Base-by-base conservation (phyloP, 192 early-diverging fungal genomes). In the Entomortierella beljakovae region DNA sequence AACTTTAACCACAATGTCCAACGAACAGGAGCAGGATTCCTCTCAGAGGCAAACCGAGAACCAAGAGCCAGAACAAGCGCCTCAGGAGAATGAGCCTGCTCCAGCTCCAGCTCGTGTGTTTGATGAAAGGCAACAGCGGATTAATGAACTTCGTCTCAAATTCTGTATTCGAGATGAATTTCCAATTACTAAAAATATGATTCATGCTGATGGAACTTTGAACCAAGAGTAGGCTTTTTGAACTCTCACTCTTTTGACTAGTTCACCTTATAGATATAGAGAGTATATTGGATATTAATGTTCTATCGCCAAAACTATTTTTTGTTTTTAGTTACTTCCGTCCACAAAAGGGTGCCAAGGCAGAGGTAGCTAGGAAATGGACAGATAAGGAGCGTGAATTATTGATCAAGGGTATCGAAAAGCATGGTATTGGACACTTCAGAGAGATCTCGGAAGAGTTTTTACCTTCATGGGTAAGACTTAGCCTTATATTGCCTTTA, bases 351-450 rank as follows among this genome's bases (percentile, higher is more conserved):
- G 92, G 83, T 29, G 71, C 85, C 4, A 77, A 82, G 57, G 63
- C 72, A 37, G 90, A 84, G 56, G 57, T 69, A 33, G 82, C 69
- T 43, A 87, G 94, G 52, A 93, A 94, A 80, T 96, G 94, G 94
- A 93, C 90, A 18, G 94, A 94, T 4, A 87, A 87, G n/a, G 93
- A 97, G 74, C 88, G 90, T 35, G 60, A 59, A 35, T 80, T 93
- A 51, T 80, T 96, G 31, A 89, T 95, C 34, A 84, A 92, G 55
- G 94, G 95, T 7, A 94, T 96, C 48, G 91, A 88, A 67, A 91
- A 85, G 57, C 83, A 93, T 56, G 95, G 94, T 13, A 94, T 96
- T 72, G 94, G 95, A 15, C 94, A 95, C 65, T 96, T 96, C 71
- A 86, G 92, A 46, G 93, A 94, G 67, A 95, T 95, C 33, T 92